These are phyloP conservation scores for Hypoxylon sp. DNA, from an alignment of 2,329 filamentous ascomycete species.

Conservation along the genomic window DNA sequence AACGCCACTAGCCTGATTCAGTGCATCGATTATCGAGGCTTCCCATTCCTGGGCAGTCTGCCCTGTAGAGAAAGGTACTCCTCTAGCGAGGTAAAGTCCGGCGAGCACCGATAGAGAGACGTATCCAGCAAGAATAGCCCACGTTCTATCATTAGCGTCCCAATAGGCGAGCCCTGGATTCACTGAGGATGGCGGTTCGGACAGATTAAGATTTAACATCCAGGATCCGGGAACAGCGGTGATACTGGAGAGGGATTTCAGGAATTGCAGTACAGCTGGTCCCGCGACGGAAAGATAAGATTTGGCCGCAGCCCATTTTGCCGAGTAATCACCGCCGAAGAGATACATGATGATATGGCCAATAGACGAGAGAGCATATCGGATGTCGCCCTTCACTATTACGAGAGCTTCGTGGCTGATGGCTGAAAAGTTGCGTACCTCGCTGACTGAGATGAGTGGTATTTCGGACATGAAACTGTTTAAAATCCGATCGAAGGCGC, in stretches of 20 bases:
- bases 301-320: slow-evolving; percentile 51
- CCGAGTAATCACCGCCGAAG: slow-evolving; percentile 60
- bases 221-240: slow-evolving; percentile 67
- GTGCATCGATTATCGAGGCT: slow-evolving; percentile 81
- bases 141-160: slow-evolving; percentile 74
- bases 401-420: slow-evolving; percentile 80
- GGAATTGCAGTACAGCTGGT: slow-evolving; percentile 47
- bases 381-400: slow-evolving; percentile 69
- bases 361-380: slow-evolving; percentile 58
- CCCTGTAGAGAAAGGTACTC: slow-evolving; percentile 75
- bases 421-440: slow-evolving; percentile 83
- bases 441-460: slow-evolving; percentile 67
- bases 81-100: slow-evolving; percentile 83
- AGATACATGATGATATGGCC: slow-evolving; percentile 61
- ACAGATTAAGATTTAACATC: slow-evolving; percentile 70
- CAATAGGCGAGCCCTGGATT: slow-evolving; percentile 76
- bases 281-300: slow-evolving; percentile 40
- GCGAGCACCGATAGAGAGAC: slow-evolving; percentile 80
- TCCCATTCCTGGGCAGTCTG: slow-evolving; percentile 76
- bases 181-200: slow-evolving; percentile 58
- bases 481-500: slow-evolving; percentile 61
- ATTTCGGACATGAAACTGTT: slow-evolving; percentile 67
- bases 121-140: slow-evolving; percentile 87
- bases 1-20: slow-evolving; percentile 95
- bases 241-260: slow-evolving; percentile 55